Evolutionary conservation across 2,329 filamentous ascomycete species (phyloP).

Genomic region (Furcasterigmium sp.): DNA sequence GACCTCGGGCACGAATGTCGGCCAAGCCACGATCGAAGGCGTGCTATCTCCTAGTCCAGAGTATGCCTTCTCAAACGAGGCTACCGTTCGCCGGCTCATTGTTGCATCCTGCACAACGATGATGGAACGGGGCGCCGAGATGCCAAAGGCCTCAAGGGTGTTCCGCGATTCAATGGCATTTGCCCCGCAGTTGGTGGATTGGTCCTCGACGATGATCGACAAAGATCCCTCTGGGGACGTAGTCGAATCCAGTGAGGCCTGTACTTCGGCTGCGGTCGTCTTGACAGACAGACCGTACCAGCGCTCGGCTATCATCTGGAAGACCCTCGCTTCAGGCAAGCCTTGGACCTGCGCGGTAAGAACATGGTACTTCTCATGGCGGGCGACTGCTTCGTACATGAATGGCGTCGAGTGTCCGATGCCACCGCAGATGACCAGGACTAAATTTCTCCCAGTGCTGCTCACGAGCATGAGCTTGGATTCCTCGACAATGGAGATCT

Average conservation of each 20-base stretch:
- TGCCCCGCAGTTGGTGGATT: slow-evolving; percentile 39
- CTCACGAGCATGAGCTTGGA: background rate
- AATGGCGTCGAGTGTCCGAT: slow-evolving; percentile 37
- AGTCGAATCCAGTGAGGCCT: background rate
- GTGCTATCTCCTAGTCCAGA: slow-evolving; percentile 5
- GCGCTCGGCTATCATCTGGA: slow-evolving; percentile 26
- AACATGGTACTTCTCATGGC: slow-evolving; percentile 18
- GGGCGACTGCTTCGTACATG: slow-evolving; percentile 32
- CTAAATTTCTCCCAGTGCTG: slow-evolving; percentile 4
- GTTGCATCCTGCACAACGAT: slow-evolving; percentile 39
- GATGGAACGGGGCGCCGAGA: slow-evolving; percentile 17
- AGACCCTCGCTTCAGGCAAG: slow-evolving; percentile 31
- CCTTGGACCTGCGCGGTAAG: slow-evolving; percentile 22
- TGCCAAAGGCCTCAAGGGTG: slow-evolving; percentile 23
- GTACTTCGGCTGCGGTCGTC: background rate
- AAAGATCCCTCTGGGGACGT: background rate
- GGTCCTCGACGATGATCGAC: slow-evolving; percentile 31
- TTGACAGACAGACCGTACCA: slow-evolving; percentile 15
- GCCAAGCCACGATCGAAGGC: slow-evolving; percentile 5
- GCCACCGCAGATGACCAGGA: slow-evolving; percentile 35
- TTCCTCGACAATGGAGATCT: background rate
- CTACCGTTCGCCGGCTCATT: slow-evolving; percentile 34
- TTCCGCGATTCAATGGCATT: slow-evolving; percentile 31
- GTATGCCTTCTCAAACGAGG: slow-evolving; percentile 33
- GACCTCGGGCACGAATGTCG: slow-evolving; percentile 8